Base-by-base conservation (phyloP, 345 rosid genomes). In the Turnera subulata region DNA sequence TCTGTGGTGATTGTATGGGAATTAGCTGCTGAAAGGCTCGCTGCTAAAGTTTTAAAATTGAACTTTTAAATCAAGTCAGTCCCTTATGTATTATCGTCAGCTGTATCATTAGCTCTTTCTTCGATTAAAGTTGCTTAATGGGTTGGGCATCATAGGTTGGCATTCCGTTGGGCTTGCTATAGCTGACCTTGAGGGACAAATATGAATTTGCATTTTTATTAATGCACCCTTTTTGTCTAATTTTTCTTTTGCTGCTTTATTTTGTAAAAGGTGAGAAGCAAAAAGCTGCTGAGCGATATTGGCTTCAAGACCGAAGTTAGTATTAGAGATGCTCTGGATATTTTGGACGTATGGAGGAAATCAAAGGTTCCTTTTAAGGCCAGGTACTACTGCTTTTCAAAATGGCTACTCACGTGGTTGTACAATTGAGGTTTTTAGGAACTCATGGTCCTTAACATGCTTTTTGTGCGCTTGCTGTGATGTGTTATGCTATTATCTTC, bases 241-340 rank as follows among this genome's bases (percentile, higher is more conserved):
- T 55, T 16, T 44, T 25, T 49, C 44, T 1, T 64, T 1, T 64
- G 53, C 55, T 56, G 20, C 59, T 26, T 59, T 38, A 51, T 59
- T 57, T 60, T 24, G 70, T 43, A 78, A 65, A 83, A 91, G 96
- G 81, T 88, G 63, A 78, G 63, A 74, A 88, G 86, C 74, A 74
- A 43, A 56, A 83, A 76, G 54, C 69, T 91, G 54, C 57, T 84
- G 45, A 55, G 55, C 55, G 85, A 77, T 73, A 69, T 88, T 65
- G 96, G 88, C 63, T 82, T 88, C 50, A 91, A 81, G 80, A 81
- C 92, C 48, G 72, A 76, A 70, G 95, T 91, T 64, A 58, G 75
- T 50, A 56, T 84, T 29, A 68, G 71, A 51, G 98, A 88, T 73
- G 75, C 76, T 18, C 69, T 82, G 59, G 74, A 81, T 56, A 72